phyloP scores from a whole-genome alignment of 2,329 filamentous ascomycete species.

The Cercospora sojina region DNA sequence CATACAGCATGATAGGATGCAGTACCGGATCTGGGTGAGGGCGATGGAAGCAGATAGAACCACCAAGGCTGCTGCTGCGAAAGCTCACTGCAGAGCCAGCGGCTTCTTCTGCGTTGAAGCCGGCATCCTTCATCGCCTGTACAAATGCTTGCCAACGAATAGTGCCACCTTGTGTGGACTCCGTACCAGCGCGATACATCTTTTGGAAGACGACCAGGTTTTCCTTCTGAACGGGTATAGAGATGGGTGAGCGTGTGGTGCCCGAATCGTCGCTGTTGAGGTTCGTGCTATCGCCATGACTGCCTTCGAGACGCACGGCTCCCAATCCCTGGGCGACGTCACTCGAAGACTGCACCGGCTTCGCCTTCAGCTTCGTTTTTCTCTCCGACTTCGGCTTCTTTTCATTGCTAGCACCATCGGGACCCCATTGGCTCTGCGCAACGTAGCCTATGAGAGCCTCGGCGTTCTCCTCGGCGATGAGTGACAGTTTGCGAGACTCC shows the following conservation, averaged over 20 bases:
- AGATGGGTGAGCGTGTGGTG: not conserved
- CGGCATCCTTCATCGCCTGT: constrained; percentile 14
- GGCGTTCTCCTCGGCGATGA: not conserved
- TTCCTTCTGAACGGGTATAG: not conserved
- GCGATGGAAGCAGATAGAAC: constrained; percentile 16
- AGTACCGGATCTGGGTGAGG: constrained; percentile 18
- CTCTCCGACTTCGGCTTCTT: not conserved
- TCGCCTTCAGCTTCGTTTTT: not conserved
- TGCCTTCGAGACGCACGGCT: not conserved
- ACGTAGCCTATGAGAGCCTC: not conserved
- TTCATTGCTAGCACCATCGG: not conserved
- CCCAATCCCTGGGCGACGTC: not conserved
- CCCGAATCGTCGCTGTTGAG: not conserved
- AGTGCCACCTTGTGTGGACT: not conserved
- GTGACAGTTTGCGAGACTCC: not conserved
- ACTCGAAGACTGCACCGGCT: not conserved
- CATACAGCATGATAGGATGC: constrained; percentile 17
- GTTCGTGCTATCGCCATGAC: not conserved
- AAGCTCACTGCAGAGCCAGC: constrained; percentile 13
- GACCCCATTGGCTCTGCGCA: not conserved
- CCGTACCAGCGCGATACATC: not conserved
- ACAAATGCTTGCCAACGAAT: constrained; percentile 17
- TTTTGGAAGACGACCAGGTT: constrained; percentile 1
- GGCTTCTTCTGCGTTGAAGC: constrained; percentile 1
- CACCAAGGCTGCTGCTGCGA: not conserved